Percentiles rank a stretch among this genome's conserved stretches.
These are phyloP conservation scores for Myxozyma monticola DNA, from an alignment of 805 yeast genomes.

Conservation along the genomic window DNA sequence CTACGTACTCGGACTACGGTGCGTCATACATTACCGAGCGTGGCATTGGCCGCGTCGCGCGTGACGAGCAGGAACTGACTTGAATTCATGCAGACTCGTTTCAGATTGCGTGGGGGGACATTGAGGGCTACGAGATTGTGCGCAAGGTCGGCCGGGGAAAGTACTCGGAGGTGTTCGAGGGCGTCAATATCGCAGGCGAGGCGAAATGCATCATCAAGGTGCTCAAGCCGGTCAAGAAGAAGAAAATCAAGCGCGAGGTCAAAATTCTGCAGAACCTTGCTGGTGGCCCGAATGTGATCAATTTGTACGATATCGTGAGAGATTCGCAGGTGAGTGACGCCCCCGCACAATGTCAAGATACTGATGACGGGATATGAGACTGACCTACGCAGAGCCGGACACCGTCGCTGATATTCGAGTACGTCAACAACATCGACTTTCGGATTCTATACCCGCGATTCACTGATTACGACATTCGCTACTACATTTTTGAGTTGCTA, in stretches of 20 bases:
- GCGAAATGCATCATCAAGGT: constrained; percentile 80
- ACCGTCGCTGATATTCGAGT: constrained; percentile 85
- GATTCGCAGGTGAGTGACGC: constrained; percentile 55
- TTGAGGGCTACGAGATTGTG: constrained; percentile 69
- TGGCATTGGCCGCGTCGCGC: no score
- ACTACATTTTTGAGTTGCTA: constrained; percentile 76
- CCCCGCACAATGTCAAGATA: neutral
- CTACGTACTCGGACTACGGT: constrained; percentile 82
- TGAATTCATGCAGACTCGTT: constrained; percentile 46
- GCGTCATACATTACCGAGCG: no score
- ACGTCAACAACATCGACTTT: constrained; percentile 79
- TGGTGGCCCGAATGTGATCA: constrained; percentile 80
- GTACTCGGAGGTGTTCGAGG: constrained; percentile 93
- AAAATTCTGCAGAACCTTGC: constrained; percentile 81
- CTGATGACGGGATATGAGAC: neutral
- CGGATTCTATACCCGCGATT: constrained; percentile 78
- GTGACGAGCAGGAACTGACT: neutral
- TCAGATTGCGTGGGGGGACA: constrained; percentile 60
- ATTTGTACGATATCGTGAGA: constrained; percentile 74
- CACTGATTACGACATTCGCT: constrained; percentile 72
- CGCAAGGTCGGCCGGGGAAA: constrained; percentile 89
- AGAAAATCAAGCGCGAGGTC: constrained; percentile 87
- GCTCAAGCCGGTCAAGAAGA: constrained; percentile 87
- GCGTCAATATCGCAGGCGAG: constrained; percentile 65
- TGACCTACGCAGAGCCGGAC: constrained; percentile 51